These are phyloP conservation scores for Aquilaria malaccensis DNA, from an alignment of 345 rosid genomes.

Conservation along the genomic window DNA sequence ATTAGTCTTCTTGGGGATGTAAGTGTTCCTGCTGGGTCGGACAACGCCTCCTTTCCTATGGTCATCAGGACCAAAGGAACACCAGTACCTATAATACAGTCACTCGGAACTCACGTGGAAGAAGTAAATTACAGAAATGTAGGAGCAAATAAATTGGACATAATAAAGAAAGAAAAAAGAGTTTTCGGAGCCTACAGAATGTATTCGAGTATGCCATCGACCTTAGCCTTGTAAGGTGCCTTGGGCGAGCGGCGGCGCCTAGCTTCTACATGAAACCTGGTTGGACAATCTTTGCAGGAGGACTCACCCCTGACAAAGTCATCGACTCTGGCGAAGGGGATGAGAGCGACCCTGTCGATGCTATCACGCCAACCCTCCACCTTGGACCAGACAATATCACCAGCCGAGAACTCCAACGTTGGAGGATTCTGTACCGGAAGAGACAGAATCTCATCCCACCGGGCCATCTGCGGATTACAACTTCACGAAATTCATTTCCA, in stretches of 20 bases:
- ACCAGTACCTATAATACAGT: constrained; percentile 68
- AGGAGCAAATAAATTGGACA: background rate
- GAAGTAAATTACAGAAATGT: constrained; percentile 4
- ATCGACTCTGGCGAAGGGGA: constrained; percentile 84
- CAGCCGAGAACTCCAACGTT: constrained; percentile 66
- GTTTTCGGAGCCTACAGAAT: constrained; percentile 60
- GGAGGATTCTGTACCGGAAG: constrained; percentile 89
- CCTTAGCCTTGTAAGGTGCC: constrained; percentile 68
- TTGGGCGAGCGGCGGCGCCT: constrained; percentile 57
- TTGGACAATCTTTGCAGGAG: constrained; percentile 74
- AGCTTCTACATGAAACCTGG: constrained; percentile 93
- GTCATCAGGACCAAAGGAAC: constrained; percentile 97
- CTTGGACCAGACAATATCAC: constrained; percentile 85
- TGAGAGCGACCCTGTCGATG: constrained; percentile 83
- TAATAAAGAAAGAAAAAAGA: constrained; percentile 11
- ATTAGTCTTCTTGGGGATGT: constrained; percentile 73
- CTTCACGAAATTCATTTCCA: too few species aligned
- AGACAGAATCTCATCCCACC: constrained; percentile 94
- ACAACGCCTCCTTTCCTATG: constrained; percentile 82
- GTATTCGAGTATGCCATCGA: constrained; percentile 93
- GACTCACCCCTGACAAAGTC: constrained; percentile 95
- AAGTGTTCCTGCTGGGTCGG: constrained; percentile 81
- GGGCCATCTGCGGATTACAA: constrained; percentile 60
- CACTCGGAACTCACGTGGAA: constrained; percentile 10
- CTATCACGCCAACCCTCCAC: constrained; percentile 94